A percentile compares a stretch with the other conserved stretches of the same genome.
Evolutionary conservation across 257 asterid genomes (phyloP).

Genomic region (Galeopsis tetrahit): DNA sequence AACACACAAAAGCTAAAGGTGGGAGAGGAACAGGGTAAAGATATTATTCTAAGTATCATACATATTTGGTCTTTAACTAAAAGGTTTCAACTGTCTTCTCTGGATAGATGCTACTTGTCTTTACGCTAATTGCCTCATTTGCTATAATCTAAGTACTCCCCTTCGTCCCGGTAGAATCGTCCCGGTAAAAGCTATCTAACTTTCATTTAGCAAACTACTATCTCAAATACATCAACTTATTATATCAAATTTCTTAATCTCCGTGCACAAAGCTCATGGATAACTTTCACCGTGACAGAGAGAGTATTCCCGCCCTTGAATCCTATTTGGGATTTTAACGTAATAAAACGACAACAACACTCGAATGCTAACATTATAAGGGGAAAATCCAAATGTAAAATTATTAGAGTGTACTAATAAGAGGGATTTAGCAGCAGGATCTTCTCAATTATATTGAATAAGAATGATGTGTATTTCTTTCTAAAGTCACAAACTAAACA

Average conservation of each 20-base stretch:
- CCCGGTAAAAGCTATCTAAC: too few species aligned
- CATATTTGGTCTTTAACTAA: constrained; percentile 30
- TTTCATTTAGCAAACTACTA: too few species aligned
- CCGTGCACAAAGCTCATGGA: too few species aligned
- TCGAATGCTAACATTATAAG: too few species aligned
- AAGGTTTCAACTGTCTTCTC: constrained; percentile 39
- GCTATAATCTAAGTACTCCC: neutral
- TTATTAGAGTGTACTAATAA: neutral
- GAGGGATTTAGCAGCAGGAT: neutral
- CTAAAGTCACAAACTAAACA: neutral
- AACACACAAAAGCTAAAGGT: constrained; percentile 40
- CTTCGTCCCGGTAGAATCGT: too few species aligned
- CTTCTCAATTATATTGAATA: neutral
- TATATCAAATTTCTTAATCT: too few species aligned
- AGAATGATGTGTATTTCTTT: constrained; percentile 14
- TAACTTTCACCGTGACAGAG: too few species aligned
- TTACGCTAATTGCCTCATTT: constrained; percentile 26
- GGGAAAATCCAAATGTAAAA: too few species aligned
- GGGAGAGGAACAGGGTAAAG: constrained; percentile 33
- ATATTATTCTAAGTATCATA: constrained; percentile 39
- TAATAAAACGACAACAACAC: too few species aligned
- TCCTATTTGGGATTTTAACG: too few species aligned
- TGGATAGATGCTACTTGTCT: constrained; percentile 36
- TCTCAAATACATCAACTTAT: too few species aligned
- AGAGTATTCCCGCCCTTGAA: neutral